Percentiles rank a stretch among this genome's conserved stretches.
Evolutionary conservation across 495 filamentous ascomycete genomes (phyloP).

Genomic region (Neohortaea acidophila): DNA sequence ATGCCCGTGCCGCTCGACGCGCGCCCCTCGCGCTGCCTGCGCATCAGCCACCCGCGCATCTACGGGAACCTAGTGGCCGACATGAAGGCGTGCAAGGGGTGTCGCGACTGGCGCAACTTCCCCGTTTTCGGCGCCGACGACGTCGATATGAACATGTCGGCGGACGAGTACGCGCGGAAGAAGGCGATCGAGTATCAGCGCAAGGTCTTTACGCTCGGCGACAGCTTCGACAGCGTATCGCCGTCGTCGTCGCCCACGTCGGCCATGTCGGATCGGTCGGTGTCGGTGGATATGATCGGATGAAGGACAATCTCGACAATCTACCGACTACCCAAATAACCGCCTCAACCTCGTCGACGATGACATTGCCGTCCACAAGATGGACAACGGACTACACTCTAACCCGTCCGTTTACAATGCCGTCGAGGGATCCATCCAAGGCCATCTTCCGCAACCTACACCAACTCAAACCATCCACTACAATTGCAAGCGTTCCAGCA

Average conservation of each 20-base stretch:
- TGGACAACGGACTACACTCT: too few relatives aligned
- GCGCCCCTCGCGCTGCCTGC: constrained; percentile 9
- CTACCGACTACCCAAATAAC: too few relatives aligned
- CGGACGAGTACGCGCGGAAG: constrained; percentile 3
- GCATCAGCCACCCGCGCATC: constrained; percentile 12
- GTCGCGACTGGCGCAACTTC: constrained; percentile 17
- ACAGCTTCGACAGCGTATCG: constrained; percentile 1
- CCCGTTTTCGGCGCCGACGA: constrained; percentile 14
- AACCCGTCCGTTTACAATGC: too few relatives aligned
- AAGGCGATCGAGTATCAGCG: constrained; percentile 4
- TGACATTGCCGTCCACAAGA: too few relatives aligned
- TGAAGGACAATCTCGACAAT: too few relatives aligned
- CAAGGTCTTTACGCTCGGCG: background rate
- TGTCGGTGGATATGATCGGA: constrained; percentile 6
- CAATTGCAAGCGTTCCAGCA: too few relatives aligned
- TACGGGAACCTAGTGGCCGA: constrained; percentile 12
- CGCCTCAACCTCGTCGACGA: too few relatives aligned
- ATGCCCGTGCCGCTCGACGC: constrained; percentile 10
- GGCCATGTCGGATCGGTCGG: background rate
- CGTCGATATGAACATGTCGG: constrained; percentile 11
- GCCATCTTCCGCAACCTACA: too few relatives aligned
- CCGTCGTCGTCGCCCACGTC: too few relatives aligned
- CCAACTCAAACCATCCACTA: too few relatives aligned
- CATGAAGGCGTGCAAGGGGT: constrained; percentile 14
- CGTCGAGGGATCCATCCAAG: too few relatives aligned